Base-by-base conservation (phyloP, 1,284 basidiomycete genomes). In the Trichosporon sp. region DNA sequence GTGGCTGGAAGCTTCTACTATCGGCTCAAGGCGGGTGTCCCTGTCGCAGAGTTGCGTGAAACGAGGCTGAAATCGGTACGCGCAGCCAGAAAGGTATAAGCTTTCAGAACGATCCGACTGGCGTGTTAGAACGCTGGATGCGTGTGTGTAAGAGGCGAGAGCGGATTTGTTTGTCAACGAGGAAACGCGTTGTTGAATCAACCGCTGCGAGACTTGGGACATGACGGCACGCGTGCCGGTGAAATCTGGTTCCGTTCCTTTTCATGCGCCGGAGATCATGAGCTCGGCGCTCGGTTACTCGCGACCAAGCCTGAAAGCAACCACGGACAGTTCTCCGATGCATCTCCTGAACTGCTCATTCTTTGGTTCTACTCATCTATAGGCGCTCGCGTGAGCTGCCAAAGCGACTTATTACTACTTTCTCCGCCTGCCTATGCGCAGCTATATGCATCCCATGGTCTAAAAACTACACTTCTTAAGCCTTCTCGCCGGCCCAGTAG, bases 401-500 rank as follows among this genome's bases (percentile, higher is more conserved):
- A 7, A n/a, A n/a, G n/a, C 49, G 25, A 29, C 27, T 29, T 29
- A 29, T n/a, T 29, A 54, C 31, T 54, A 54, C n/a, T 44, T 54
- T 31, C 27, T 29, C 49, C 49, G 27, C 49, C 49, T n/a, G 29
- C 27, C 49, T 54, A 54, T 54, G 49, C 49, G 49, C 49, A 54
- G 49, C 49, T 54, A 54, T 54, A 54, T 54, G 49, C 49, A 54
- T 58, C 56, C 56, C 33, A 58, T 58, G 56, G 36, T 34, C 56
- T 36, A 58, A 25, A n/a, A 29, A 58, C 37, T 60, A 49, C 33
- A 49, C 44, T 60, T 49, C 49, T 65, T 74, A 76, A 73, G 73
- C 71, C 64, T 69, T 71, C 69, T 76, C 75, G 25, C 49, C 49
- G 25, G 49, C 49, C 74, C 76, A 80, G 46, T 74, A 74, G 68